A percentile compares a stretch with the other conserved stretches of the same genome.
These are phyloP conservation scores for Cladobotryum protrusum DNA, from an alignment of 2,329 filamentous ascomycete genomes.

Conservation along the genomic window DNA sequence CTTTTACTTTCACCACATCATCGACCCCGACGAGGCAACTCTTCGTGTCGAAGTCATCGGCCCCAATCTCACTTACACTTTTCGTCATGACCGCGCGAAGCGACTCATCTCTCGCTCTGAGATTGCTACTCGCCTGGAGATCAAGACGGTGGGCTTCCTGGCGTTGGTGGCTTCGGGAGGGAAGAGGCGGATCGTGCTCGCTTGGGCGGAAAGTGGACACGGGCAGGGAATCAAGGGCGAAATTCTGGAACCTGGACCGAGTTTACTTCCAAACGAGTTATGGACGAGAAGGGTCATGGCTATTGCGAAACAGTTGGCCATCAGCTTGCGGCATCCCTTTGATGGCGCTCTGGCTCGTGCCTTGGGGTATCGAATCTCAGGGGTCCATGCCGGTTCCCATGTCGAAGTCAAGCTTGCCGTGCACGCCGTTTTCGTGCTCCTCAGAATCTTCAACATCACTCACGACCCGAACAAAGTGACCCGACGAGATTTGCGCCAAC, in stretches of 20 bases:
- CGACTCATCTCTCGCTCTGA: not conserved
- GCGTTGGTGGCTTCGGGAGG: slow-evolving; percentile 14
- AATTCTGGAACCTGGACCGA: slow-evolving; percentile 18
- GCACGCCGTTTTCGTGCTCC: slow-evolving; percentile 24
- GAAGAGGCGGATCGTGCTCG: slow-evolving; percentile 22
- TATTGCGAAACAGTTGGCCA: slow-evolving; percentile 22
- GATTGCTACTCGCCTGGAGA: slow-evolving; percentile 14
- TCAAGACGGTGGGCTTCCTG: slow-evolving; percentile 30
- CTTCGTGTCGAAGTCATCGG: slow-evolving; percentile 27
- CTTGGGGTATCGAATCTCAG: slow-evolving; percentile 10
- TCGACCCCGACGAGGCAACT: slow-evolving; percentile 18
- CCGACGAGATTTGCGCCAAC: slow-evolving; percentile 15
- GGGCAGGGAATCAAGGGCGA: slow-evolving; percentile 24
- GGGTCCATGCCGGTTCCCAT: slow-evolving; percentile 29
- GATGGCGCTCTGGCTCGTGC: slow-evolving; percentile 15
- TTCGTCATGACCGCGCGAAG: slow-evolving; percentile 22
- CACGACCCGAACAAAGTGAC: slow-evolving; percentile 18
- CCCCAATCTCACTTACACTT: slow-evolving; percentile 24
- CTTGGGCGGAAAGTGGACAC: slow-evolving; percentile 30
- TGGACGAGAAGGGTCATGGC: slow-evolving; percentile 27
- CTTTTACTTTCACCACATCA: slow-evolving; percentile 28
- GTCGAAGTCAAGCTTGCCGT: slow-evolving; percentile 36
- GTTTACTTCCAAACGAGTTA: slow-evolving; percentile 23
- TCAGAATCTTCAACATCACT: slow-evolving; percentile 21
- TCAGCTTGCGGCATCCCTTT: slow-evolving; percentile 24